A percentile compares a stretch with the other conserved stretches of the same genome.
These are phyloP conservation scores for Nigrospora oryzae DNA, from an alignment of 2,329 filamentous ascomycete species.

Conservation along the genomic window DNA sequence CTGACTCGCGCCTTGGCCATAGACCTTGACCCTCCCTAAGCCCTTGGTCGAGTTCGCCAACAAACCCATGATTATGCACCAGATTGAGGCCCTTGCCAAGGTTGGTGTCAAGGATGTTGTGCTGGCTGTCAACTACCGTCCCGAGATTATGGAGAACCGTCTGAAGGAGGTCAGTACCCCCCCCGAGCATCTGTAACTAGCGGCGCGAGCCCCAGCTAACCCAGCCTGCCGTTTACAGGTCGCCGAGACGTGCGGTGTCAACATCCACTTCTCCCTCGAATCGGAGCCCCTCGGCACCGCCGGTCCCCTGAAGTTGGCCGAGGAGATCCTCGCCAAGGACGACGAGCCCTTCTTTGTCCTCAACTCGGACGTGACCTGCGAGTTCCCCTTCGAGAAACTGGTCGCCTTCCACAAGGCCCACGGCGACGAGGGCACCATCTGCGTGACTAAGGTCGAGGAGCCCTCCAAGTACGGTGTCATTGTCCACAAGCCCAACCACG, in stretches of 20 bases:
- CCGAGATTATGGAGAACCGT: conserved; percentile 93
- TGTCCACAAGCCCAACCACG: conserved; percentile 89
- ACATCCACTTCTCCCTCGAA: conserved; percentile 96
- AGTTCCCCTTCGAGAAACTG: conserved; percentile 88
- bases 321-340: conserved; percentile 86
- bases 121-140: conserved; percentile 95
- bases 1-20: conserved; percentile 13
- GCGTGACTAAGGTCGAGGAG: conserved; percentile 98
- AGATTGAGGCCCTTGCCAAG: conserved; percentile 88
- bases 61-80: conserved; percentile 98
- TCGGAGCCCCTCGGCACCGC: conserved; percentile 91
- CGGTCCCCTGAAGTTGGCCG: conserved; percentile 89
- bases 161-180: conserved; percentile 66
- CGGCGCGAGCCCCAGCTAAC: background rate
- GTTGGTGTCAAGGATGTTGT: conserved; percentile 97
- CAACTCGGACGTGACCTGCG: conserved; percentile 97
- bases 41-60: conserved; percentile 97
- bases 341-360: conserved; percentile 95
- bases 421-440: conserved; percentile 93
- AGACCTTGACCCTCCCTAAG: conserved; percentile 96
- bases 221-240: conserved; percentile 46
- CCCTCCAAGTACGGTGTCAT: conserved; percentile 98
- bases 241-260: conserved; percentile 84
- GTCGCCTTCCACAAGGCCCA: conserved; percentile 88
- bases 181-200: background rate